These are phyloP conservation scores for Saitozyma sp. DNA, from an alignment of 768 basidiomycete genomes.

Conservation along the genomic window DNA sequence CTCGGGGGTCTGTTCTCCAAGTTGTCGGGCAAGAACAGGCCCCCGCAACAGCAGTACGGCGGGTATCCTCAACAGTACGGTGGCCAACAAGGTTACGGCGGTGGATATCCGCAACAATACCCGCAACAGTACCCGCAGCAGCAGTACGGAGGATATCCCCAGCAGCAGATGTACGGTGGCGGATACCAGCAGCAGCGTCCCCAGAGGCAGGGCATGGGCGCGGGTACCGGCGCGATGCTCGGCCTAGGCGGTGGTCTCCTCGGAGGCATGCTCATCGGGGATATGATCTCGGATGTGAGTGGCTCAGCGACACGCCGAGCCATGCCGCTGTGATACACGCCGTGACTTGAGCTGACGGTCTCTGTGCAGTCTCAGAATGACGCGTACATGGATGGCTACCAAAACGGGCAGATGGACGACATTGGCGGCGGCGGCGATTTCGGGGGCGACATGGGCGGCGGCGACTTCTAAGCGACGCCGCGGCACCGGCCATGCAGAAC, in stretches of 20 bases:
- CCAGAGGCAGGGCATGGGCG: conserved; percentile 39
- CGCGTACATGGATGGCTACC: conserved; percentile 38
- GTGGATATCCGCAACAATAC: conserved; percentile 29
- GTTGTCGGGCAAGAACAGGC: conserved; percentile 18
- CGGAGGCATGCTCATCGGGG: conserved; percentile 45
- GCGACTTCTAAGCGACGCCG: too few species aligned
- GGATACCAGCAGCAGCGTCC: conserved; percentile 18
- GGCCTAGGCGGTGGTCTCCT: conserved; percentile 43
- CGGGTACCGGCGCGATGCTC: conserved; percentile 38
- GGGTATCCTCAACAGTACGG: conserved; percentile 22
- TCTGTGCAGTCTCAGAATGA: conserved; percentile 20
- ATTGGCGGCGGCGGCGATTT: conserved; percentile 19
- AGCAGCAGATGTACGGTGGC: conserved; percentile 11
- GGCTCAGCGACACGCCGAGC: too few species aligned
- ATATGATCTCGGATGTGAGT: conserved; percentile 42
- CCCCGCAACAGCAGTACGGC: conserved; percentile 15
- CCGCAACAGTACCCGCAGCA: conserved; percentile 27
- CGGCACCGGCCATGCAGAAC: too few species aligned
- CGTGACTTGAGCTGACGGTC: too few species aligned
- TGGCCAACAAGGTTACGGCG: conserved; percentile 22
- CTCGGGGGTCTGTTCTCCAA: conserved; percentile 42
- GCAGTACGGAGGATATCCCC: conserved; percentile 13
- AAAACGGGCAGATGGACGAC: conserved; percentile 25
- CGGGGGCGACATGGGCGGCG: conserved; percentile 14
- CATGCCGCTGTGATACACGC: conserved; percentile 1